Evolutionary conservation across 345 rosid genomes (phyloP).

Genomic region (Lumnitzera littorea): DNA sequence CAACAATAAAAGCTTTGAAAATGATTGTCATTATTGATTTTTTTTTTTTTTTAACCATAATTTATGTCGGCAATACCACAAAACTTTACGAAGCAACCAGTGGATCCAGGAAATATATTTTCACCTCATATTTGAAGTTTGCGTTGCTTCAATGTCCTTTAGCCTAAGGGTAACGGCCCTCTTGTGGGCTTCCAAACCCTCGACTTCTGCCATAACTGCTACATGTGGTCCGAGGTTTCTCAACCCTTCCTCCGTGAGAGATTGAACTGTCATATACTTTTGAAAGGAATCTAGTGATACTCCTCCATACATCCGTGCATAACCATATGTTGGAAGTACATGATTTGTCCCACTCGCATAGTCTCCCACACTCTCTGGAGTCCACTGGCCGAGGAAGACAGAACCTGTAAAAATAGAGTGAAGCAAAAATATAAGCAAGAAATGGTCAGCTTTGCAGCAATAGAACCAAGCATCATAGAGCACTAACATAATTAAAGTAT

Average conservation of each 20-base stretch:
- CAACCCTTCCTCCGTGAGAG: constrained; percentile 79
- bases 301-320: constrained; percentile 90
- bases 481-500: background rate
- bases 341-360: constrained; percentile 88
- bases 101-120: no score
- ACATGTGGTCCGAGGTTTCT: constrained; percentile 74
- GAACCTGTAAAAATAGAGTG: constrained; percentile 40
- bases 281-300: constrained; percentile 83
- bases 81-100: no score
- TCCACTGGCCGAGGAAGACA: constrained; percentile 85
- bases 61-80: no score
- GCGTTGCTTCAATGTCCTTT: constrained; percentile 62
- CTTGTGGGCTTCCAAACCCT: constrained; percentile 89
- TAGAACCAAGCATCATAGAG: no score
- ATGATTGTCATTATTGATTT: no score
- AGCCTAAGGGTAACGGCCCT: constrained; percentile 89
- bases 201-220: constrained; percentile 78
- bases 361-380: constrained; percentile 96
- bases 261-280: constrained; percentile 82
- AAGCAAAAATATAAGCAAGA: background rate
- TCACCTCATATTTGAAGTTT: constrained; percentile 27
- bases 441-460: background rate
- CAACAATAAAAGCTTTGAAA: no score
- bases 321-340: constrained; percentile 68
- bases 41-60: no score